Conservation (phyloP, 2,329 filamentous ascomycete genomes). For the Ophidiomyces ophidiicola region DNA sequence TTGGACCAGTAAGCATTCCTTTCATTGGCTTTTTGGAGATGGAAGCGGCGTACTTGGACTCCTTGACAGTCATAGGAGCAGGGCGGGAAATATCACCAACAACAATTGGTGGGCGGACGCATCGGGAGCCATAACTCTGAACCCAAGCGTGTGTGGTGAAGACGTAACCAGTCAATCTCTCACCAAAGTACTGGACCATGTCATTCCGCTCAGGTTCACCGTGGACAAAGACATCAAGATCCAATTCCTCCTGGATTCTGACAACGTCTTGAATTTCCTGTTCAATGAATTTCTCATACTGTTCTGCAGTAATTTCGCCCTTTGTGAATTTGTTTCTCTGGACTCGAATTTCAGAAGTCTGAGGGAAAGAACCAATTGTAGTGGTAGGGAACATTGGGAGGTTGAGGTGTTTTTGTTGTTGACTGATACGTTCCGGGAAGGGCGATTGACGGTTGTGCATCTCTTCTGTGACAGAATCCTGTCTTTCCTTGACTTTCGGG, state of each 20-base stretch:
- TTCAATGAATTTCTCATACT: slow-evolving; percentile 99
- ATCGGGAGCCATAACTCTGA: slow-evolving; percentile 95
- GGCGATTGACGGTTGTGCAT: slow-evolving; percentile 88
- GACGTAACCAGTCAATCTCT: slow-evolving; percentile 89
- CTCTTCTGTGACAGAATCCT: slow-evolving; percentile 68
- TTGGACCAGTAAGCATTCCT: slow-evolving; percentile 98
- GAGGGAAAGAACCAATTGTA: slow-evolving; percentile 98
- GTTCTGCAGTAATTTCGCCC: slow-evolving; percentile 77
- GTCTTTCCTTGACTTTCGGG: slow-evolving; percentile 91
- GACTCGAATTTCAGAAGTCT: slow-evolving; percentile 96
- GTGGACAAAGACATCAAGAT: slow-evolving; percentile 92
- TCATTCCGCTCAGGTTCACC: slow-evolving; percentile 99
- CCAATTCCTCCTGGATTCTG: slow-evolving; percentile 96
- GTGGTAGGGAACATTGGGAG: slow-evolving; percentile 97
- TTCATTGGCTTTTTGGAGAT: slow-evolving; percentile 99
- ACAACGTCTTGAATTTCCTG: slow-evolving; percentile 93
- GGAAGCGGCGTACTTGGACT: slow-evolving; percentile 95
- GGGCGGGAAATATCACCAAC: slow-evolving; percentile 97
- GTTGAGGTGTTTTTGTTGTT: slow-evolving; percentile 85
- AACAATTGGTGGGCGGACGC: slow-evolving; percentile 94
- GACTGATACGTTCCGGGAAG: slow-evolving; percentile 71
- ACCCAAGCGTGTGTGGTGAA: slow-evolving; percentile 99
- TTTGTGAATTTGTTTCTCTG: slow-evolving; percentile 98
- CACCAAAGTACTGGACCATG: slow-evolving; percentile 99
- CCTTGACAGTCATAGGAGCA: slow-evolving; percentile 97